Conservation (phyloP, 2,329 filamentous ascomycete species). For the Aspergillus ibericus region DNA sequence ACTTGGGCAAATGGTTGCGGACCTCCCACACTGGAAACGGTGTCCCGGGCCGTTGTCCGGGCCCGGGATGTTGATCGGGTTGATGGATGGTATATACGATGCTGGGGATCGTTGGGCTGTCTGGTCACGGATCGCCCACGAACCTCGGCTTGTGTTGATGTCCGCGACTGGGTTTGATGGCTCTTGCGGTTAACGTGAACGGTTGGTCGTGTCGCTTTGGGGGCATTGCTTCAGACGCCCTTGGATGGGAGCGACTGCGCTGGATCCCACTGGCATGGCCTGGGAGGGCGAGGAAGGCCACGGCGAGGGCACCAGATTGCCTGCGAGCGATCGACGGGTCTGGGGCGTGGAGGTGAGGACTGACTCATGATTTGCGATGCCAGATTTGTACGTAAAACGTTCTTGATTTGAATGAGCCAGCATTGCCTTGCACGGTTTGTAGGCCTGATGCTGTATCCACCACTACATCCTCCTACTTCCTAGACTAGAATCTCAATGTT, state of each 20-base stretch:
- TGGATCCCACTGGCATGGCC: constrained; percentile 15
- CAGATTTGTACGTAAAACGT: constrained; percentile 33
- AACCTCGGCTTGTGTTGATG: constrained; percentile 20
- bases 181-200: constrained; percentile 25
- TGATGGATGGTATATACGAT: constrained; percentile 29
- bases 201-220: constrained; percentile 19
- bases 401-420: constrained; percentile 13
- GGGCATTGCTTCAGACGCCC: constrained; percentile 10
- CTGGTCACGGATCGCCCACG: constrained; percentile 5
- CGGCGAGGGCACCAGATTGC: constrained; percentile 19
- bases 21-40: constrained; percentile 24
- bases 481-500: too few relatives aligned
- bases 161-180: constrained; percentile 22
- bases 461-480: too few relatives aligned
- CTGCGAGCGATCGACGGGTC: constrained; percentile 29
- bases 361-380: constrained; percentile 31
- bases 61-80: constrained; percentile 23
- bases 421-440: neutral
- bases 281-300: constrained; percentile 10
- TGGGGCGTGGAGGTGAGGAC: constrained; percentile 26
- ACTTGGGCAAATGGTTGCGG: constrained; percentile 30
- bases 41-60: constrained; percentile 19
- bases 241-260: constrained; percentile 6
- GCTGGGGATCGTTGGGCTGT: constrained; percentile 16
- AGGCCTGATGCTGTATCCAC: too few relatives aligned